Evolutionary conservation across 306 rosid species (phyloP).

Genomic region (Lathyrus tuberosus): DNA sequence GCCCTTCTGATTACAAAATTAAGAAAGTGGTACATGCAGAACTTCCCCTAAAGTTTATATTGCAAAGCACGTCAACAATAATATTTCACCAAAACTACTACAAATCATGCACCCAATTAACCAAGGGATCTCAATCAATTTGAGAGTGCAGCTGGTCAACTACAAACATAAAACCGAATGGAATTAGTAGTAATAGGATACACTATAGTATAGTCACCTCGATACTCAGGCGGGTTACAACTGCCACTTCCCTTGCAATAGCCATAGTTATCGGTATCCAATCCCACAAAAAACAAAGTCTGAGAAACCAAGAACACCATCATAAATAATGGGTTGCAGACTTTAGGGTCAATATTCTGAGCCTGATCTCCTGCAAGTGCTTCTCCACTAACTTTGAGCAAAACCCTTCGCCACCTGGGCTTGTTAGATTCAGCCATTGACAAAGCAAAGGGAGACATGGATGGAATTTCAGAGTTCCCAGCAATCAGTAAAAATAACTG

Average conservation of each 20-base stretch:
- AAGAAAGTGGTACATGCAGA: no score
- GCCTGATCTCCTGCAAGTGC: constrained; percentile 89
- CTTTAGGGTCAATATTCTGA: constrained; percentile 96
- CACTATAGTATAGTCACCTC: constrained; percentile 60
- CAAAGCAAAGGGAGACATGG: constrained; percentile 55
- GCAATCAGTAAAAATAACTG: not conserved
- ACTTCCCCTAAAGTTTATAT: constrained; percentile 10
- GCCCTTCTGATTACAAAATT: no score
- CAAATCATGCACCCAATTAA: constrained; percentile 17
- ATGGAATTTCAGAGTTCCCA: constrained; percentile 58
- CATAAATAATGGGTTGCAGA: constrained; percentile 30
- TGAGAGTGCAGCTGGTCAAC: constrained; percentile 2
- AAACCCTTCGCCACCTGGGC: constrained; percentile 86
- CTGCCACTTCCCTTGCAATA: constrained; percentile 93
- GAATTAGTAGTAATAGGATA: not conserved
- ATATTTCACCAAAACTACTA: constrained; percentile 10
- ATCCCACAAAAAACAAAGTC: constrained; percentile 12
- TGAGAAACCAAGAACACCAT: constrained; percentile 31
- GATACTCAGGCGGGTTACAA: constrained; percentile 92
- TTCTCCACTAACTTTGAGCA: constrained; percentile 96
- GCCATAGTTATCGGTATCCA: constrained; percentile 73
- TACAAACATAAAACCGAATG: constrained; percentile 2
- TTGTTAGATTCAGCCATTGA: constrained; percentile 61
- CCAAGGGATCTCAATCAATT: no score
- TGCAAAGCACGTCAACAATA: not conserved